phyloP scores from a whole-genome alignment of 768 basidiomycete genomes.

The Pleurotus giganteus region DNA sequence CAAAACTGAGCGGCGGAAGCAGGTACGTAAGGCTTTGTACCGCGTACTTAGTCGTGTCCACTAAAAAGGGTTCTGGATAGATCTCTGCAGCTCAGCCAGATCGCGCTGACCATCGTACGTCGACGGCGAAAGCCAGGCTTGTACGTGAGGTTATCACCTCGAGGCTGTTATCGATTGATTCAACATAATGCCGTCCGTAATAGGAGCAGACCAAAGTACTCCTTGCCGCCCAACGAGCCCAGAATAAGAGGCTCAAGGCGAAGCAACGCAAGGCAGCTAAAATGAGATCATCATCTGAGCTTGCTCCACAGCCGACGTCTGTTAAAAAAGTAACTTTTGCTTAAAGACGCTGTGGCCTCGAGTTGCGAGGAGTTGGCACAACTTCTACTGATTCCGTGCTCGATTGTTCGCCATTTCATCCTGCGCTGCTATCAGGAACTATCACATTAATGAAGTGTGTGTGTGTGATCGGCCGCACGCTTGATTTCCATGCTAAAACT shows the following conservation, averaged over 20 bases:
- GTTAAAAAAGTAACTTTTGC: constrained; percentile 10
- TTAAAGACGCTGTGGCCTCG: background rate
- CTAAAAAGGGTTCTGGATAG: constrained; percentile 13
- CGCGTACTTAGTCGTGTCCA: constrained; percentile 4
- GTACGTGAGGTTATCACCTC: constrained; percentile 23
- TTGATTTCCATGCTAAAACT: too few relatives aligned
- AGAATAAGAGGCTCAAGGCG: constrained; percentile 37
- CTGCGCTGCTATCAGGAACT: too few relatives aligned
- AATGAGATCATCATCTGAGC: background rate
- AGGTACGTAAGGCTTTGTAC: constrained; percentile 21
- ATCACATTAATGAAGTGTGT: too few relatives aligned
- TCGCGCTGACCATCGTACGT: constrained; percentile 11
- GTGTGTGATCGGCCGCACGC: too few relatives aligned
- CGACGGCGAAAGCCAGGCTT: constrained; percentile 33
- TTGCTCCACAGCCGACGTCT: background rate
- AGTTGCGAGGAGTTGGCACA: too few relatives aligned
- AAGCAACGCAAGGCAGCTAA: constrained; percentile 25
- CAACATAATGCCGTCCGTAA: constrained; percentile 3
- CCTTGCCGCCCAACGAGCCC: constrained; percentile 34
- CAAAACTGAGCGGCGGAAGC: constrained; percentile 38
- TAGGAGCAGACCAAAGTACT: constrained; percentile 42
- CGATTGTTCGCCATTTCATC: too few relatives aligned
- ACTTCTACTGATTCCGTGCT: too few relatives aligned
- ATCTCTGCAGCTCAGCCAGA: background rate
- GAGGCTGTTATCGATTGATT: background rate